Base-by-base conservation (phyloP, 1,139 yeast species). In the Debaryomycetaceae sp. region DNA sequence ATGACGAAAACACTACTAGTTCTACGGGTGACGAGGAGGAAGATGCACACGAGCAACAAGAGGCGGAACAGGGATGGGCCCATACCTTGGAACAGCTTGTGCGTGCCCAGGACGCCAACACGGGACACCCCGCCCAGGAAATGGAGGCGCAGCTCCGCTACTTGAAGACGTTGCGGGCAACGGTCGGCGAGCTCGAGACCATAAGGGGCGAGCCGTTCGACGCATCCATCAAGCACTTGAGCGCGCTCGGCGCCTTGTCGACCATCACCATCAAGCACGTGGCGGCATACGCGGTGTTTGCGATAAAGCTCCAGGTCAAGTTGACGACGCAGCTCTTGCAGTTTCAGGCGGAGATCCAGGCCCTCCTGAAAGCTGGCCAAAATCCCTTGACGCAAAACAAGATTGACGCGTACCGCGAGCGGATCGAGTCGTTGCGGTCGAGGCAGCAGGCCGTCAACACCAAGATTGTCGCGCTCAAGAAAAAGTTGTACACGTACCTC, bases 241-340 rank as follows among this genome's bases (percentile, higher is more conserved):
- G 16, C 4, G 29, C 32, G n/a, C 25, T 33, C 5, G 31, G 31
- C 23, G 16, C 10, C 3, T 34, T 49, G 12, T 54, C 62, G 0
- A 32, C 32, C 8, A 32, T 36, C 4, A 36, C 47, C 0, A 36
- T 52, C 3, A 27, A 37, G 2, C 32, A 38, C 15, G 45, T 53
- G 1, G 36, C 49, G 2, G 32, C 32, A 3, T 43, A 40, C 20
- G 46, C 53, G 6, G 35, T 44, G 3, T 37, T 41, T 19, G 41
- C 49, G 2, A 36, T 57, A 11, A 50, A 51, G 28, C 35, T 55
- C 21, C 43, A 44, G 30, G 37, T 47, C 20, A 44, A 55, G 31
- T 30, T 55, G 4, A 31, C 40, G 4, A 32, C 47, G 7, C 49
- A 50, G 32, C 25, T 53, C 13, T 41, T 41, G 12, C 46, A 45